Percentiles rank a stretch among this genome's conserved stretches.
Conservation (phyloP, 192 early-diverging fungal genomes). For the Fimicolochytrium jonesii region DNA sequence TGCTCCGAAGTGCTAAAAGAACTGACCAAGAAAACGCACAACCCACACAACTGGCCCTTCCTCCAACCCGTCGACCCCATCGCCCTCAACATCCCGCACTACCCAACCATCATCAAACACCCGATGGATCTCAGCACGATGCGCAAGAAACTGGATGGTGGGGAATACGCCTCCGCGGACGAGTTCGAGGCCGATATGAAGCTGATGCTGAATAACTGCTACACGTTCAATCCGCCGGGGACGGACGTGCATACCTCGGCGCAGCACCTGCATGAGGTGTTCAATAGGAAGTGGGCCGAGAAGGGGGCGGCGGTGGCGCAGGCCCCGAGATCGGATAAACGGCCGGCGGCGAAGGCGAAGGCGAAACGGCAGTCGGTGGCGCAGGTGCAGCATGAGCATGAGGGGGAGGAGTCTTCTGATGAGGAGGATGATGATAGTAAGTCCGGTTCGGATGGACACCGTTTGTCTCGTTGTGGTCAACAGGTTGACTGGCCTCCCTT, state of each 20-base stretch:
- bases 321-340: conserved; percentile 11
- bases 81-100: conserved; percentile 79
- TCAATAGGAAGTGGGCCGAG: conserved; percentile 72
- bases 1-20: conserved; percentile 33
- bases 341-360: conserved; percentile 14
- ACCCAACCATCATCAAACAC: conserved; percentile 75
- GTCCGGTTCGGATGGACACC: conserved; percentile 7
- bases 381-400: too few relatives aligned
- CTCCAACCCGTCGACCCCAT: conserved; percentile 81
- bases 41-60: conserved; percentile 37
- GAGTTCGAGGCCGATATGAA: conserved; percentile 75
- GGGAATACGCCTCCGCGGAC: conserved; percentile 55
- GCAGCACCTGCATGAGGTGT: conserved; percentile 65
- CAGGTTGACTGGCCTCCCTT: background rate
- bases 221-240: conserved; percentile 68
- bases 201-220: conserved; percentile 85
- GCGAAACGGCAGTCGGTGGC: background rate
- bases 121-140: conserved; percentile 91
- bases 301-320: conserved; percentile 11
- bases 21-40: conserved; percentile 34
- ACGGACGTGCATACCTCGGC: conserved; percentile 68
- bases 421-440: conserved; percentile 28
- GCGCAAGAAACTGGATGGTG: conserved; percentile 59
- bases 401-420: too few relatives aligned
- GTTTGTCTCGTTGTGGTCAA: background rate